Percentiles rank a stretch among this genome's conserved stretches.
Evolutionary conservation across 805 yeast genomes (phyloP).

Genomic region (Metschnikowia picachoensis): DNA sequence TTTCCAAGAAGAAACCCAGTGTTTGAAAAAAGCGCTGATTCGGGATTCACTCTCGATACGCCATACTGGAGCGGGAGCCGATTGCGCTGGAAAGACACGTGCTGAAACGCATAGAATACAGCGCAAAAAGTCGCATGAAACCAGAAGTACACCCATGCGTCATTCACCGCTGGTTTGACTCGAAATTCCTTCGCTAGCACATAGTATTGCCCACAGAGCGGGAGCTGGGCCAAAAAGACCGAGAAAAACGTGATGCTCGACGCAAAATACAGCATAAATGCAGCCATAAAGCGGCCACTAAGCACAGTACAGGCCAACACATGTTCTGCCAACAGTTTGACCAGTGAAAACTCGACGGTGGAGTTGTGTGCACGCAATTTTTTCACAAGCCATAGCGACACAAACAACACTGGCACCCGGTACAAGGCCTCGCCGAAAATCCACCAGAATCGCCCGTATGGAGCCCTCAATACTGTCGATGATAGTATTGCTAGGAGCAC

Average conservation of each 20-base stretch:
- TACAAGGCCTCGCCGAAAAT: slow-evolving; percentile 22
- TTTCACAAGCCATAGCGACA: slow-evolving; percentile 27
- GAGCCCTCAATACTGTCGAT: slow-evolving; percentile 25
- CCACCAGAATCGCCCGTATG: slow-evolving; percentile 27
- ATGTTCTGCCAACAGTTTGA: slow-evolving; percentile 34
- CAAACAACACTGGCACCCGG: slow-evolving; percentile 30
- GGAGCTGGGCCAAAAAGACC: slow-evolving; percentile 27
- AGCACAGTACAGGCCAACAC: slow-evolving; percentile 14
- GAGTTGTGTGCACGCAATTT: slow-evolving; percentile 22
- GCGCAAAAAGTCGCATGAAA: slow-evolving; percentile 41
- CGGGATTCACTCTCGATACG: slow-evolving; percentile 38
- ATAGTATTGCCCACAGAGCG: slow-evolving; percentile 24
- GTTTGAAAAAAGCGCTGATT: slow-evolving; percentile 26
- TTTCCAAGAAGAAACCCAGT: slow-evolving; percentile 34
- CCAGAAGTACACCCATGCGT: slow-evolving; percentile 48
- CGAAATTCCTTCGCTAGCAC: slow-evolving; percentile 38
- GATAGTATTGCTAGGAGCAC: slow-evolving; percentile 24
- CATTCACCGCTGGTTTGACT: slow-evolving; percentile 35
- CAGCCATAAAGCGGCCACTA: slow-evolving; percentile 18
- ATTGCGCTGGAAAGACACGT: slow-evolving; percentile 51
- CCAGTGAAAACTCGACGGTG: slow-evolving; percentile 29
- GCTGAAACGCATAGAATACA: slow-evolving; percentile 46
- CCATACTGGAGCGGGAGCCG: slow-evolving; percentile 44
- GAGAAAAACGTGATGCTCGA: slow-evolving; percentile 16
- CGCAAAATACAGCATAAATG: slow-evolving; percentile 11